Evolutionary conservation across 148 eudicot genomes (phyloP).

Genomic region (Oxyria digyna): DNA sequence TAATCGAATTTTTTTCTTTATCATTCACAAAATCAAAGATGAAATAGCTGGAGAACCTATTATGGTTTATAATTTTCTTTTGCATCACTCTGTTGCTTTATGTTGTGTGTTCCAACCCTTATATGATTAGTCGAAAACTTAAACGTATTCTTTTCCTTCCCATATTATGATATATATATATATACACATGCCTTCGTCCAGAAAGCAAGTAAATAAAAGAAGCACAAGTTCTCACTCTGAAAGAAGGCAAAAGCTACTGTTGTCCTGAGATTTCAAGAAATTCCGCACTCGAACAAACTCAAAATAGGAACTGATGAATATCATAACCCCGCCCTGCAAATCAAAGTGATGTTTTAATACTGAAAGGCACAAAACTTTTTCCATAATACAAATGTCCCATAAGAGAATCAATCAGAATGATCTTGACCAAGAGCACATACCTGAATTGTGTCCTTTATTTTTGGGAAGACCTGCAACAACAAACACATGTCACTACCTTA

Average conservation of each 20-base stretch:
- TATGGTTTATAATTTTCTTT: no score
- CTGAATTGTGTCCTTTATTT: conserved; percentile 87
- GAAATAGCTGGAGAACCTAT: no score
- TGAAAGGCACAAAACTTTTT: no score
- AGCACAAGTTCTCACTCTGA: conserved; percentile 52
- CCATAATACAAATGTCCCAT: background rate
- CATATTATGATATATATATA: no score
- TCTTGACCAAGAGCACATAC: conserved; percentile 17
- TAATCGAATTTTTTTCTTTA: no score
- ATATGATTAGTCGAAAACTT: no score
- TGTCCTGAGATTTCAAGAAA: conserved; percentile 68
- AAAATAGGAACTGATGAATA: conserved; percentile 71
- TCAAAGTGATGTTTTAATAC: no score
- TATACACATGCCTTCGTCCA: no score
- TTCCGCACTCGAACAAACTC: conserved; percentile 80
- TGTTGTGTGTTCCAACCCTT: no score
- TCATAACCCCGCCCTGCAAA: conserved; percentile 75
- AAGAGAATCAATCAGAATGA: conserved; percentile 1
- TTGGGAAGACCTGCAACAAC: conserved; percentile 76
- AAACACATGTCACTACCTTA: background rate
- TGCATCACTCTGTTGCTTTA: no score
- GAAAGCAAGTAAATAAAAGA: background rate
- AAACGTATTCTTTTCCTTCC: no score
- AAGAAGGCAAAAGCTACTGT: conserved; percentile 80
- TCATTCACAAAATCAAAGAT: no score